These are phyloP conservation scores for Euphorbia schlechtendalii DNA, from an alignment of 441 rosid species.

Conservation along the genomic window DNA sequence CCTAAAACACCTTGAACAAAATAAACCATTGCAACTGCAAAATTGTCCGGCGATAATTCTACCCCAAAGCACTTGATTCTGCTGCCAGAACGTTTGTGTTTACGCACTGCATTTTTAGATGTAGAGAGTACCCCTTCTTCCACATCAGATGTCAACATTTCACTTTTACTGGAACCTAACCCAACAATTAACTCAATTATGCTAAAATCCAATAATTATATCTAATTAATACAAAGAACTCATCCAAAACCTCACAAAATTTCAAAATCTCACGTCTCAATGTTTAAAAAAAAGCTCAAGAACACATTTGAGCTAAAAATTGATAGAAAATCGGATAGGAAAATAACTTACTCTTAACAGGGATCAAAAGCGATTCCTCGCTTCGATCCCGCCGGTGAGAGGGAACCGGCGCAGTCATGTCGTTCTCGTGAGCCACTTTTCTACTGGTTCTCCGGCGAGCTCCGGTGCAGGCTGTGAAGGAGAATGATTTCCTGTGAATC, in stretches of 20 bases:
- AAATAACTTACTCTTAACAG: conserved; percentile 35
- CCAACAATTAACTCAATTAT: not conserved
- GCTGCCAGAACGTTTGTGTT: conserved; percentile 28
- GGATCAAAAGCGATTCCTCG: conserved; percentile 36
- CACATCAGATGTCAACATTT: conserved; percentile 29
- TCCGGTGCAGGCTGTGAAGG: conserved; percentile 25
- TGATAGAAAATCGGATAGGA: not conserved
- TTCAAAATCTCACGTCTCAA: not conserved
- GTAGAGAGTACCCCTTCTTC: conserved; percentile 32
- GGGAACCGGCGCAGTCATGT: conserved; percentile 34
- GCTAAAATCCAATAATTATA: not conserved
- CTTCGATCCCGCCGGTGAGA: conserved; percentile 42
- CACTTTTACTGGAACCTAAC: conserved; percentile 29
- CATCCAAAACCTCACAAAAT: not conserved
- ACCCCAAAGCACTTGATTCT: conserved; percentile 56
- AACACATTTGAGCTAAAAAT: too few species aligned
- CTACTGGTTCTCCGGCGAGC: conserved; percentile 25
- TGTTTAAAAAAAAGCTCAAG: too few species aligned
- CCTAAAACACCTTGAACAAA: conserved; percentile 99
- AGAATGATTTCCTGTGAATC: conserved; percentile 18
- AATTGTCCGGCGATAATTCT: conserved; percentile 80
- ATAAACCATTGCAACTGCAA: conserved; percentile 95
- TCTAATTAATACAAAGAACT: not conserved
- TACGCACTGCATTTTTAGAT: conserved; percentile 29
- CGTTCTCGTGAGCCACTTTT: conserved; percentile 12